Conservation (phyloP, 495 filamentous ascomycete species). For the Friedmanniomyces endolithicus region DNA sequence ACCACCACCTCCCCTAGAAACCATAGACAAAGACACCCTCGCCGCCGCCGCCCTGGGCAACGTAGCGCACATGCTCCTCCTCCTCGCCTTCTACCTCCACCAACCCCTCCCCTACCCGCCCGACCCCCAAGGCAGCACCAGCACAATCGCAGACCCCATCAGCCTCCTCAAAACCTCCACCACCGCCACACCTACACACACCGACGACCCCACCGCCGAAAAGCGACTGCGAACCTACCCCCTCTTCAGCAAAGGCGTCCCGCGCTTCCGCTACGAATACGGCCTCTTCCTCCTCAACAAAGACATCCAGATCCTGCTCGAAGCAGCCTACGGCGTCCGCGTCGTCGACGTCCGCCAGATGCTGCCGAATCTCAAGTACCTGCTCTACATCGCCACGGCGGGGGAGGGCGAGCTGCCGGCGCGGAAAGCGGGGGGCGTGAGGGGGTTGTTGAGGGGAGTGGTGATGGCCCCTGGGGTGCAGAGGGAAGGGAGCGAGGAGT, state of each 20-base stretch:
- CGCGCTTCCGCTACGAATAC: slow-evolving; percentile 85
- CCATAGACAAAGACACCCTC: slow-evolving; percentile 31
- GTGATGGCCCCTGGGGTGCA: background rate
- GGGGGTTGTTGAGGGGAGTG: slow-evolving; percentile 47
- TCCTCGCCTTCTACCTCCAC: slow-evolving; percentile 71
- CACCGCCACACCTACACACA: slow-evolving; percentile 12
- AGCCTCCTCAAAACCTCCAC: slow-evolving; percentile 31
- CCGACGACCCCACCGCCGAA: background rate
- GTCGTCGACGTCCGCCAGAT: slow-evolving; percentile 76
- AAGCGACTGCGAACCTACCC: slow-evolving; percentile 35
- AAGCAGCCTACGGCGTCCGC: slow-evolving; percentile 56
- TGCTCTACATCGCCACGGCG: slow-evolving; percentile 75
- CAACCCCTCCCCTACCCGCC: slow-evolving; percentile 74
- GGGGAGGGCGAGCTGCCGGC: slow-evolving; percentile 64
- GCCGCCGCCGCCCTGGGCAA: slow-evolving; percentile 73
- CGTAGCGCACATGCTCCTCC: slow-evolving; percentile 61
- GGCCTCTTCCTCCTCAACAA: slow-evolving; percentile 90
- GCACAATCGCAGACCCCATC: slow-evolving; percentile 69
- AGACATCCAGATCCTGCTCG: slow-evolving; percentile 68
- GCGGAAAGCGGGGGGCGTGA: slow-evolving; percentile 63
- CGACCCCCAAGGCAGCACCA: slow-evolving; percentile 54
- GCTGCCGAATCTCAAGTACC: slow-evolving; percentile 80
- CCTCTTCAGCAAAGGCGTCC: slow-evolving; percentile 60
- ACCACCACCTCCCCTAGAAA: slow-evolving; percentile 24
- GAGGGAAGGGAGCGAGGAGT: slow-evolving; percentile 2